phyloP scores from a whole-genome alignment of 2,329 filamentous ascomycete genomes.

The Sordariomycetes sp. region DNA sequence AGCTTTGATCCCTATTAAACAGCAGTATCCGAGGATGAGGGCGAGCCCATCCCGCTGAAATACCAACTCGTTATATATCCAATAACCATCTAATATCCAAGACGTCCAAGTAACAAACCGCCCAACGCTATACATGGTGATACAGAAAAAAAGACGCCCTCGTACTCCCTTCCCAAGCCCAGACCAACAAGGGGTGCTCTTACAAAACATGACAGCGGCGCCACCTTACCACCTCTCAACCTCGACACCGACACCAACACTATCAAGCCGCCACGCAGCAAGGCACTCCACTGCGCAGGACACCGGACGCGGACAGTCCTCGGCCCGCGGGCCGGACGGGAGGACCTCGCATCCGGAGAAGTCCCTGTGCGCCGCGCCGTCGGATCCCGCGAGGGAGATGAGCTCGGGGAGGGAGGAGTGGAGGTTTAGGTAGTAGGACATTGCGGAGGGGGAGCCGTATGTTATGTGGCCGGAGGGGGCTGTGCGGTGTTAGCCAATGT shows the following conservation, averaged over 20 bases:
- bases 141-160: neutral
- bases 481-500: neutral
- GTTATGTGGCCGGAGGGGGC: slow-evolving; percentile 8
- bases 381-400: neutral
- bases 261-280: slow-evolving; percentile 8
- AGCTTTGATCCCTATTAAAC: too few species aligned
- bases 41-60: neutral
- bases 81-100: neutral
- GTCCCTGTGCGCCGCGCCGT: neutral
- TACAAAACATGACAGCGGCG: neutral
- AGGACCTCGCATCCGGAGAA: slow-evolving; percentile 7
- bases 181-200: neutral
- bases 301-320: slow-evolving; percentile 6
- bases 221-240: slow-evolving; percentile 7
- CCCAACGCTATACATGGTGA: neutral
- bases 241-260: slow-evolving; percentile 7
- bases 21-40: too few species aligned
- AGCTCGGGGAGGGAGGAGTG: slow-evolving; percentile 1
- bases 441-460: slow-evolving; percentile 8
- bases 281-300: slow-evolving; percentile 9
- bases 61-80: neutral
- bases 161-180: neutral
- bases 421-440: slow-evolving; percentile 9
- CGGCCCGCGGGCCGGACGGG: slow-evolving; percentile 5
- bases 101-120: neutral